Percentiles rank a stretch among this genome's conserved stretches.
These are phyloP conservation scores for Leishmania amazonensis DNA, from an alignment of 208 protist genomes.

Conservation along the genomic window DNA sequence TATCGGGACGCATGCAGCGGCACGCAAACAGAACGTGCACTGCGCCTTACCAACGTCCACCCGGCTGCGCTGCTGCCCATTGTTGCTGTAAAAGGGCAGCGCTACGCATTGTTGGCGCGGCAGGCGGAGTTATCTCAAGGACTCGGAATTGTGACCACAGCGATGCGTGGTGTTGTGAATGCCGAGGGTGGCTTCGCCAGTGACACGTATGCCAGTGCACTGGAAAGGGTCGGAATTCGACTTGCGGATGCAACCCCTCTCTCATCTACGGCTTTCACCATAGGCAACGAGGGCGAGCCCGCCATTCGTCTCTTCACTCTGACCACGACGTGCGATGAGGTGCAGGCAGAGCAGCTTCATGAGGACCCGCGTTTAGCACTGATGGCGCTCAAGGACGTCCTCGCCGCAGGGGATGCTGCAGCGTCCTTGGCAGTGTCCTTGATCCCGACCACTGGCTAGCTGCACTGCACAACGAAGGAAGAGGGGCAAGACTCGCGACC, in stretches of 20 bases:
- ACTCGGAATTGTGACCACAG: slow-evolving; percentile 37
- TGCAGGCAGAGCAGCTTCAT: slow-evolving; percentile 28
- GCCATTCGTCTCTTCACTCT: slow-evolving; percentile 50
- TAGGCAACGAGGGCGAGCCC: slow-evolving; percentile 64
- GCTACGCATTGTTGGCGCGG: slow-evolving; percentile 47
- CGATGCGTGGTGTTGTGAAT: slow-evolving; percentile 43
- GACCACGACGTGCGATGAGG: slow-evolving; percentile 20
- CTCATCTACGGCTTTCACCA: slow-evolving; percentile 35
- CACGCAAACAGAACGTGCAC: slow-evolving; percentile 21
- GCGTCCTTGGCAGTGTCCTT: slow-evolving; percentile 53
- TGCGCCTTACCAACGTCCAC: slow-evolving; percentile 37
- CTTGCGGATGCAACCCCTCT: slow-evolving; percentile 21
- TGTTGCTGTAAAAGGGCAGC: slow-evolving; percentile 26
- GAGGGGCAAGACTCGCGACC: neutral
- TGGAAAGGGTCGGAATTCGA: slow-evolving; percentile 40
- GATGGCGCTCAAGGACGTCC: slow-evolving; percentile 47
- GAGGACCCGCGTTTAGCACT: slow-evolving; percentile 18
- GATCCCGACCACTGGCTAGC: slow-evolving; percentile 9
- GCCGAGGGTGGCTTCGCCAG: slow-evolving; percentile 31
- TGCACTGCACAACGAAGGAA: neutral
- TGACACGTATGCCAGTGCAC: slow-evolving; percentile 20
- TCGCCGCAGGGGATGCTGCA: slow-evolving; percentile 51
- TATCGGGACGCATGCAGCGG: slow-evolving; percentile 36
- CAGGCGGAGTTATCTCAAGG: slow-evolving; percentile 43
- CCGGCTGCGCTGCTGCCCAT: slow-evolving; percentile 62